phyloP scores from a whole-genome alignment of 2,329 filamentous ascomycete species.

The Monosporascus sp. region DNA sequence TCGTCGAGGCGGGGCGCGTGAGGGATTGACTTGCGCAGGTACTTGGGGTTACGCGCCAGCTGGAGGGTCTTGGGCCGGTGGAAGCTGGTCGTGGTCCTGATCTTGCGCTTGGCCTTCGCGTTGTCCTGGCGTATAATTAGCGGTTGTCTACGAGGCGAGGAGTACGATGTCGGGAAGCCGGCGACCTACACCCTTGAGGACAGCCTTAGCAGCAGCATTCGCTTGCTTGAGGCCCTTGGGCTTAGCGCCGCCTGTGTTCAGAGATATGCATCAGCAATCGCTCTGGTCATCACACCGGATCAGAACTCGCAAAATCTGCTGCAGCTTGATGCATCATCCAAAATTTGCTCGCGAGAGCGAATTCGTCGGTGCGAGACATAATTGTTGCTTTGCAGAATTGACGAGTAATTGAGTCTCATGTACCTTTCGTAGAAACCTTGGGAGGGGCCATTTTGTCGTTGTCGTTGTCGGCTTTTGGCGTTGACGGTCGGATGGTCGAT shows the following conservation, averaged over 20 bases:
- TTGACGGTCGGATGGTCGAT: not conserved
- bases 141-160: too few relatives aligned
- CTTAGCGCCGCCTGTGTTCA: constrained; percentile 48
- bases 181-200: constrained; percentile 84
- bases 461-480: constrained; percentile 2
- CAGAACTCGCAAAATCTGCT: constrained; percentile 75
- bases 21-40: constrained; percentile 91
- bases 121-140: constrained; percentile 34
- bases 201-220: constrained; percentile 89
- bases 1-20: constrained; percentile 89
- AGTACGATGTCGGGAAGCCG: too few relatives aligned
- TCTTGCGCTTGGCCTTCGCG: constrained; percentile 83
- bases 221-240: constrained; percentile 76
- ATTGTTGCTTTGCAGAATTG: constrained; percentile 1
- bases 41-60: constrained; percentile 87
- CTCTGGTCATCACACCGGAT: constrained; percentile 36
- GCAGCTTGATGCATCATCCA: constrained; percentile 55
- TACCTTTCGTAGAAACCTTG: constrained; percentile 45
- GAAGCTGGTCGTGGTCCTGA: constrained; percentile 90
- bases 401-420: constrained; percentile 18
- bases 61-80: constrained; percentile 95
- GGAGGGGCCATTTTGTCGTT: constrained; percentile 33
- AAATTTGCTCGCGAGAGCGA: constrained; percentile 14
- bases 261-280: constrained; percentile 65
- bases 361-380: constrained; percentile 1